Percentiles rank a stretch among this genome's conserved stretches.
Conservation (phyloP, 306 rosid genomes). For the Corylus avellana region DNA sequence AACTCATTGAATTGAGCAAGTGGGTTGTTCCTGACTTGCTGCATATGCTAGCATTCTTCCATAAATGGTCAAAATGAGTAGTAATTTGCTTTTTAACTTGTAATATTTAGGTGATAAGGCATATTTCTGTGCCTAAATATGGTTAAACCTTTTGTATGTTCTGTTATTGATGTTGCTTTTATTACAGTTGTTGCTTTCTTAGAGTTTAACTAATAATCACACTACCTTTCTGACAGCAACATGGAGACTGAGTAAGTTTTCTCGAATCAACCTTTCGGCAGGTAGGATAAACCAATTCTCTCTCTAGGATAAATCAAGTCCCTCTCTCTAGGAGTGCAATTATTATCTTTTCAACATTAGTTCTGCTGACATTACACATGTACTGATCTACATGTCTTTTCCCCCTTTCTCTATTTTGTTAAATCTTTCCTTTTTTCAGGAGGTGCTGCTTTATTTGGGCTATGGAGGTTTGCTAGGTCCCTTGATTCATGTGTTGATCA, state of each 20-base stretch:
- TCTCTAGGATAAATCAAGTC: not conserved
- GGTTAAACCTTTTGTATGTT: not conserved
- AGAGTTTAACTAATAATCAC: conserved; percentile 26
- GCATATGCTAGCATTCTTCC: not conserved
- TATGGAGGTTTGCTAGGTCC: conserved; percentile 48
- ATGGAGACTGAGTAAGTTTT: conserved; percentile 40
- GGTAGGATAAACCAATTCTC: conserved; percentile 45
- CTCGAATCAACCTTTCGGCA: conserved; percentile 40
- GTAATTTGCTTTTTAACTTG: not conserved
- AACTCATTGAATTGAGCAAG: not conserved
- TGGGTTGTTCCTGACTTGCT: not conserved
- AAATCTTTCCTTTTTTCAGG: conserved; percentile 50
- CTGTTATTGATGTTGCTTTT: not conserved
- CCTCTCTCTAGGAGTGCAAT: not conserved
- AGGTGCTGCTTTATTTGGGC: conserved; percentile 48
- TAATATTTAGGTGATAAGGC: not conserved
- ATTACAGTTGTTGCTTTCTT: not conserved
- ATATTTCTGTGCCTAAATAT: not conserved
- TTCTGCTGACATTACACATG: conserved; percentile 2
- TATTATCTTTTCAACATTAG: not conserved
- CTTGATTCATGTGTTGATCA: conserved; percentile 46
- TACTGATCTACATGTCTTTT: conserved; percentile 9
- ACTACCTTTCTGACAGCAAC: conserved; percentile 56
- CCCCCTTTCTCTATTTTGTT: conserved; percentile 15
- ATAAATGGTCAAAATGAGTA: conserved; percentile 1